Conservation (phyloP, 106 monocot species). For the Platanthera guangdongensis region DNA sequence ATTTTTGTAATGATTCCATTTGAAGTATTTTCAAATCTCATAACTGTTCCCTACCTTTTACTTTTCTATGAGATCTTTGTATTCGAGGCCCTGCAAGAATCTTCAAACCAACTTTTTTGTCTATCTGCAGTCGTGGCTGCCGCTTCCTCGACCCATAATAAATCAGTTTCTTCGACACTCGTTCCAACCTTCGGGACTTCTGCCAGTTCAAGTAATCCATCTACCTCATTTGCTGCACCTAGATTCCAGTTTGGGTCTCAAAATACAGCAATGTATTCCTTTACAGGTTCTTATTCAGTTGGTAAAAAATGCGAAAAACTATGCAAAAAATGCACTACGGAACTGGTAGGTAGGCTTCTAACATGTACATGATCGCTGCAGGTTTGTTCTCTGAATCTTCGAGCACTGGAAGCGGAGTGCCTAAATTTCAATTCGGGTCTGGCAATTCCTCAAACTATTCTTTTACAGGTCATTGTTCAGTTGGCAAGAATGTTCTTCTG, state of each 20-base stretch:
- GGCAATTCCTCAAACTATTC: constrained; percentile 4
- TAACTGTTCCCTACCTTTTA: not conserved
- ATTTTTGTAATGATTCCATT: no score
- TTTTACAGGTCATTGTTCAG: not conserved
- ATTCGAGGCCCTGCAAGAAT: not conserved
- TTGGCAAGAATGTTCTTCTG: not conserved
- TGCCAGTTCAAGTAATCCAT: not conserved
- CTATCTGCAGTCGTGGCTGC: not conserved
- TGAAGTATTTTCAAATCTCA: not conserved
- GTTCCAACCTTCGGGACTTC: not conserved
- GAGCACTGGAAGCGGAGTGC: not conserved
- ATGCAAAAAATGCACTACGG: not conserved
- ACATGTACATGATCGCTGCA: not conserved
- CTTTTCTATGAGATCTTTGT: not conserved
- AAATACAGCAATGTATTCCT: not conserved
- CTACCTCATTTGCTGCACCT: not conserved
- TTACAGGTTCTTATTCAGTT: not conserved
- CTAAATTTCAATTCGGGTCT: constrained; percentile 2
- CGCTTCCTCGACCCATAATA: not conserved
- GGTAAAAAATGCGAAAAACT: not conserved
- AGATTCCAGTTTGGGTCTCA: not conserved
- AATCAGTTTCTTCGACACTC: not conserved
- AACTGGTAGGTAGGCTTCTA: not conserved
- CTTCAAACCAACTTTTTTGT: not conserved
- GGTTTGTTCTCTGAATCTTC: not conserved